Base-by-base conservation (phyloP, 768 basidiomycete species). In the Pleurotus pulmonarius region DNA sequence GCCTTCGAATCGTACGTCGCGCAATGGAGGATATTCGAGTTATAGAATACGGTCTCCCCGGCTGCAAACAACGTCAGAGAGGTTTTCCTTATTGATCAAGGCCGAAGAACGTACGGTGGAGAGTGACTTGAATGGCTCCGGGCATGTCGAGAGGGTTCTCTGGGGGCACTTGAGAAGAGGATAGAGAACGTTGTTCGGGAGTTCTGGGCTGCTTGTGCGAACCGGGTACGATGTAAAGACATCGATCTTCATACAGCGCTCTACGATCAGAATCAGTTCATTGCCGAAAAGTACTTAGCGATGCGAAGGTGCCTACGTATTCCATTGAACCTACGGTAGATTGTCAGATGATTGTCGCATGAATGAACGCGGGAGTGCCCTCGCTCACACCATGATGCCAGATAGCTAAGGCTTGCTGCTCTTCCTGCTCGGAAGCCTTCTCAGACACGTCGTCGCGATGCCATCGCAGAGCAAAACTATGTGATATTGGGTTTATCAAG, bases 1-100 rank as follows among this genome's bases (percentile, higher is more conserved):
- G 67, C 65, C 16, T 66, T 66, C 1, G 77, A 71, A 57, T 75
- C 76, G 66, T 92, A 92, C 5, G 77, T 75, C 4, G 83, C 88
- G 55, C 87, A 87, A 61, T 92, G 90, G 8, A 92, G 73, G 56
- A 91, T 85, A 65, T 92, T 91, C 60, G 79, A 83, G 64, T 89
- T 88, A 67, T 92, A 91, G 67, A 92, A 91, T 20, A 88, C 86
- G 0, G 86, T 86, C 57, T 92, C 85, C 0, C 89, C 88, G 0
- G 83, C 88, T 86, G 39, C 20, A 34, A 34, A 0, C 13, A 29
- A 29, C 2, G 9, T 29, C 29, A 29, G 8, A 3, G 15, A 20
- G n/a, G 49, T 34, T 7, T 60, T 43, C 40, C 6, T 9, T 9
- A 34, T 43, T 25, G 25, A 20, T 40, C 48, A 25, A 40, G 18